Evolutionary conservation across 306 rosid genomes (phyloP), one percentile per base, ranked within the genome.

Genomic region (Malus sylvestris): DNA sequence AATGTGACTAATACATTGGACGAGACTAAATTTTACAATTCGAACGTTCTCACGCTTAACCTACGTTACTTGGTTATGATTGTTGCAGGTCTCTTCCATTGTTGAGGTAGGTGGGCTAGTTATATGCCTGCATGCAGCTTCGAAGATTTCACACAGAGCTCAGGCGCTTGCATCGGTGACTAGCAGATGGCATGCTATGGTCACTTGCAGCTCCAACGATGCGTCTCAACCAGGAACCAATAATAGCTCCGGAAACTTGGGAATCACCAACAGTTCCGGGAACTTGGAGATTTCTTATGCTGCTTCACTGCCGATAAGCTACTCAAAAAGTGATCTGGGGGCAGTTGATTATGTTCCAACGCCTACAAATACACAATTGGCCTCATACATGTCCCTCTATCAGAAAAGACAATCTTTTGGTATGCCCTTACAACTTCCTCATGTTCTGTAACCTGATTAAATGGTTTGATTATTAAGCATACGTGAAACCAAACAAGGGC

Each of bases 101-200:
- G 82, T 81, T 67, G 84, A 87, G 80, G 81, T 84, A 12, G 83
- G 68, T 61, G 90, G 90, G 68, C 51, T 87, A 32, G 70, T 84
- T 35, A 78, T 87, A 52, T 67, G 81, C 73, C 78, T 87, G 20
- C 84, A 87, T 59, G 85, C 85, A 15, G 88, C 86, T 15, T 75
- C 90, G 11, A 87, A 84, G 68, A 84, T 87, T 57, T 79, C 90
- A 30, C 88, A 81, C 46, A 72, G 90, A 71, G 86, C 90, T 10
- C 85, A 81, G 70, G 83, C 81, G 35, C 85, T 81, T 16, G 81
- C 84, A 44, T 79, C 88, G 22, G 76, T 84, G 20, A 70, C 88
- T 13, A 83, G 84, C 78, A 73, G 82, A 84, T 86, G 87, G 90
- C 90, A 86, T 62, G 90, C 90, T 60, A 44, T 81, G 62, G 84